These are phyloP conservation scores for Lactarius psammicola DNA, from an alignment of 768 basidiomycete species.

Conservation along the genomic window DNA sequence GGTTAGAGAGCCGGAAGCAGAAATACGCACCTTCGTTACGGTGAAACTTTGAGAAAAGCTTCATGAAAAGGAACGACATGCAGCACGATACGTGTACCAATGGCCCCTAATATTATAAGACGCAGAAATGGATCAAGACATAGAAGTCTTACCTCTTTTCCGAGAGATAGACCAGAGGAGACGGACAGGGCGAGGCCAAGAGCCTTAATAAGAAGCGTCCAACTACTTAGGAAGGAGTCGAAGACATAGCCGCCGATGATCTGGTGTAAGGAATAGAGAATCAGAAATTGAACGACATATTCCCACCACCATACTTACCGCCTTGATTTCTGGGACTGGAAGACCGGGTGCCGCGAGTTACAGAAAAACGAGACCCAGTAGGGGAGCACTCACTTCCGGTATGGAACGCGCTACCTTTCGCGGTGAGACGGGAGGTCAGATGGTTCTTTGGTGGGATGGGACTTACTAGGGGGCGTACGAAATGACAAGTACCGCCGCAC, in stretches of 20 bases:
- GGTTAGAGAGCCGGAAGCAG: background rate
- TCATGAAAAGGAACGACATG: constrained; percentile 67
- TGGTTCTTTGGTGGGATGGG: background rate
- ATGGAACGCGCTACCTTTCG: constrained; percentile 59
- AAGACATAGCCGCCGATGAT: constrained; percentile 85
- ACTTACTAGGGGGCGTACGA: constrained; percentile 71
- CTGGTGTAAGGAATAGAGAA: constrained; percentile 37
- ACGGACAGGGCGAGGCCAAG: constrained; percentile 81
- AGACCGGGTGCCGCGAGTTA: background rate
- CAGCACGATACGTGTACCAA: constrained; percentile 85
- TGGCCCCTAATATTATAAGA: constrained; percentile 53
- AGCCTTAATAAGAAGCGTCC: constrained; percentile 84
- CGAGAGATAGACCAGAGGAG: constrained; percentile 79
- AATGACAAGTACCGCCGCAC: constrained; percentile 61
- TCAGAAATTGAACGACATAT: background rate
- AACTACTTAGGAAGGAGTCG: constrained; percentile 79
- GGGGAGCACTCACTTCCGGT: constrained; percentile 63
- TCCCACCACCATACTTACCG: constrained; percentile 42
- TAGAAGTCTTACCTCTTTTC: constrained; percentile 65
- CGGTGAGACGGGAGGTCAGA: constrained; percentile 2
- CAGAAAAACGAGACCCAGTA: background rate
- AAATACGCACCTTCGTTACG: constrained; percentile 65
- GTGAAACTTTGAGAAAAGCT: constrained; percentile 66
- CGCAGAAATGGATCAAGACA: constrained; percentile 6
- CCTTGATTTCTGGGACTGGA: constrained; percentile 76